Evolutionary conservation across 495 filamentous ascomycete genomes (phyloP).

Genomic region (Podospora australis): DNA sequence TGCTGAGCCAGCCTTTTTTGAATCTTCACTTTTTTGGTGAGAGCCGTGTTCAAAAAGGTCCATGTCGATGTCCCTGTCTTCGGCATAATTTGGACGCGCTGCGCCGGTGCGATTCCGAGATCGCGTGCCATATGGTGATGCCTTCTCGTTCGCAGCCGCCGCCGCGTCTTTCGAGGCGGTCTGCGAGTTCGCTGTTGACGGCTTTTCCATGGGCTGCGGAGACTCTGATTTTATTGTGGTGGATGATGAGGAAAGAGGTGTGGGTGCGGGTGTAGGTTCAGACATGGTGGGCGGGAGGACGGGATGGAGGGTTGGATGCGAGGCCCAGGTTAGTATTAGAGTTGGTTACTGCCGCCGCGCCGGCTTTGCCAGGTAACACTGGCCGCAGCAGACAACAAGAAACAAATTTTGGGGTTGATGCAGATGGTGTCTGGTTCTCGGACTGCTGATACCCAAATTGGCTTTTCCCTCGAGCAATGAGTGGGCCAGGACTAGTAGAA

Average conservation of each 20-base stretch:
- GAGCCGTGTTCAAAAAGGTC: slow-evolving; percentile 57
- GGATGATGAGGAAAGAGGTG: neutral
- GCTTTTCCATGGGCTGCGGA: slow-evolving; percentile 16
- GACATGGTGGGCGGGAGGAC: slow-evolving; percentile 23
- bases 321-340: slow-evolving; percentile 1
- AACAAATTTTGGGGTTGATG: too few relatives aligned
- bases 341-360: neutral
- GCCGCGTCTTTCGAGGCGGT: neutral
- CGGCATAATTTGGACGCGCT: slow-evolving; percentile 87
- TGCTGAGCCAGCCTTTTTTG: slow-evolving; percentile 43
- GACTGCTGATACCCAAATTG: neutral
- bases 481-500: slow-evolving; percentile 10
- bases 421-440: neutral
- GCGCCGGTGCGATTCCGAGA: slow-evolving; percentile 81
- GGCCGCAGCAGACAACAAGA: too few relatives aligned
- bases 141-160: slow-evolving; percentile 23
- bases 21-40: slow-evolving; percentile 38
- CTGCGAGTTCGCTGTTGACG: neutral
- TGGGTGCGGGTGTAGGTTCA: slow-evolving; percentile 13
- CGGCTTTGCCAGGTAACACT: neutral
- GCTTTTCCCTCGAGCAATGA: slow-evolving; percentile 5
- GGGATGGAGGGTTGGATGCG: neutral
- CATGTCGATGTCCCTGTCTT: slow-evolving; percentile 88
- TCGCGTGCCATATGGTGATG: slow-evolving; percentile 87
- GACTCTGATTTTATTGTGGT: slow-evolving; percentile 14